These are phyloP conservation scores for Neofusicoccum cordaticola DNA, from an alignment of 2,329 filamentous ascomycete species.

Conservation along the genomic window DNA sequence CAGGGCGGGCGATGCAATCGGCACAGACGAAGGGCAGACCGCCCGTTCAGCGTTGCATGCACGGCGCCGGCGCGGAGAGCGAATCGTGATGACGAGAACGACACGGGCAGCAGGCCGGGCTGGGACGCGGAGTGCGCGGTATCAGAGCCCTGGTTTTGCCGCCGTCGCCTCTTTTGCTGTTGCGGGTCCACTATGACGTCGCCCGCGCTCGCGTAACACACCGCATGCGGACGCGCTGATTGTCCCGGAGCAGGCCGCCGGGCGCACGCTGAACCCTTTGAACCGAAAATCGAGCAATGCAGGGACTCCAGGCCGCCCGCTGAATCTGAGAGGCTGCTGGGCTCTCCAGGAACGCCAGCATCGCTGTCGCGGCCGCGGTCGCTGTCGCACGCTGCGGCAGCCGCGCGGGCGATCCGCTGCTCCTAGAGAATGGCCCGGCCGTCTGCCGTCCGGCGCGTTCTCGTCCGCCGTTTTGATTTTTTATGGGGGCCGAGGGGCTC, in stretches of 20 bases:
- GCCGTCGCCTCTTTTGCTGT: conserved; percentile 13
- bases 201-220: conserved; percentile 7
- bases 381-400: background rate
- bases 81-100: background rate
- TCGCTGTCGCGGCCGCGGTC: background rate
- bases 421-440: conserved; percentile 5
- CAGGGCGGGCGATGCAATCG: background rate
- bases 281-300: conserved; percentile 1
- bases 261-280: conserved; percentile 7
- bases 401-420: background rate
- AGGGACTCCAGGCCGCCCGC: background rate
- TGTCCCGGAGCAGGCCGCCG: background rate
- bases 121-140: background rate
- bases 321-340: background rate
- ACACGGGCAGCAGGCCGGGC: conserved; percentile 5
- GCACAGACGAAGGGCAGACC: background rate
- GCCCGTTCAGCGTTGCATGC: conserved; percentile 11
- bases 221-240: conserved; percentile 14
- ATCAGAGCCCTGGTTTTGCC: conserved; percentile 12
- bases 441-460: background rate
- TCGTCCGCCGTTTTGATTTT: conserved; percentile 14
- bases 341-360: background rate
- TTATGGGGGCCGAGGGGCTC: conserved; percentile 14
- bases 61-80: background rate
- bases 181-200: conserved; percentile 16